Conservation (phyloP, 139 green algal genomes). For the Micromonas commoda region DNA sequence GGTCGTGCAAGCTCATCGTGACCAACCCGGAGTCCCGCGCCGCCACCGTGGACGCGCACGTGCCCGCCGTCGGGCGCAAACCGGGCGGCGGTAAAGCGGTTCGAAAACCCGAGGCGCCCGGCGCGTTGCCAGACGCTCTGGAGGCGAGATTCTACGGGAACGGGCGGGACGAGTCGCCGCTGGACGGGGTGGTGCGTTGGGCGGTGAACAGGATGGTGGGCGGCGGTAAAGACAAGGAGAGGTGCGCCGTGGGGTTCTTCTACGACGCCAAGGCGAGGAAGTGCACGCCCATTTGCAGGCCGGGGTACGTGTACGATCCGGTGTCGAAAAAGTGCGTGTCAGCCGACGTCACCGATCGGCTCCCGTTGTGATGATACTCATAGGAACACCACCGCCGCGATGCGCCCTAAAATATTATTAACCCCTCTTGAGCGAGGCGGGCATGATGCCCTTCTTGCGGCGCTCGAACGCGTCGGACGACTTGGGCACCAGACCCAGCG, state of each 20-base stretch:
- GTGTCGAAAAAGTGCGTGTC: neutral
- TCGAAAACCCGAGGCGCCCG: slow-evolving; percentile 91
- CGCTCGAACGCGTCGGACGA: neutral
- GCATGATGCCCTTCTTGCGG: no score
- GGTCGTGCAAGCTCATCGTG: neutral
- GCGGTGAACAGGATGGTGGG: neutral
- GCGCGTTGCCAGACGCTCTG: neutral
- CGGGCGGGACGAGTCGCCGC: neutral
- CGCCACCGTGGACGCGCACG: neutral
- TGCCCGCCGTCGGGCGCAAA: slow-evolving; percentile 47
- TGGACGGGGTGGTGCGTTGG: neutral
- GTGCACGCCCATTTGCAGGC: neutral
- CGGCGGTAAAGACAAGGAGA: neutral
- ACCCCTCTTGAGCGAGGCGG: no score
- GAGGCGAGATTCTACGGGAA: neutral
- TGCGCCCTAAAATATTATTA: no score
- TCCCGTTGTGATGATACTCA: slow-evolving; percentile 10
- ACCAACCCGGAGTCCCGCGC: neutral
- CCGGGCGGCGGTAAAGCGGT: slow-evolving; percentile 83
- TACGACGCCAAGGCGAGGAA: neutral
- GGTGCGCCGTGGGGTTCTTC: neutral
- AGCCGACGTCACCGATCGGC: neutral
- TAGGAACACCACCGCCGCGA: no score
- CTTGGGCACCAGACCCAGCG: neutral
- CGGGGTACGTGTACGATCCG: neutral